Conservation (phyloP, 441 rosid genomes). For the Viola pubescens region DNA sequence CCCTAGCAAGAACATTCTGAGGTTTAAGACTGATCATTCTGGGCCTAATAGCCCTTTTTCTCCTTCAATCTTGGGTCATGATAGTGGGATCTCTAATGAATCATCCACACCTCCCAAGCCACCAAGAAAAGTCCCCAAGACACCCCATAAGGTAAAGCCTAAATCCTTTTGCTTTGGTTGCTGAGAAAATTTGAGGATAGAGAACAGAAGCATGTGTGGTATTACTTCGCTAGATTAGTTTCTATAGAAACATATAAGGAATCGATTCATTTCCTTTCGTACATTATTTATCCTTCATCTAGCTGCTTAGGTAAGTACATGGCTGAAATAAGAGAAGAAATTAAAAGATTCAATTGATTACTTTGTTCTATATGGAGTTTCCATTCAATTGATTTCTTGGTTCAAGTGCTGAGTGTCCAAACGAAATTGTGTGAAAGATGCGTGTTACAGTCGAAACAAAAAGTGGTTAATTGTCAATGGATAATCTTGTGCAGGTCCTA, state of each 20-base stretch:
- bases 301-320: too few relatives aligned
- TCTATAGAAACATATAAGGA: neutral
- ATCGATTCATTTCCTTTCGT: too few relatives aligned
- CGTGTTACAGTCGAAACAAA: neutral
- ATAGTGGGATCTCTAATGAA: conserved; percentile 52
- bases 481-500: conserved; percentile 49
- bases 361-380: too few relatives aligned
- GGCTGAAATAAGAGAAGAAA: too few relatives aligned
- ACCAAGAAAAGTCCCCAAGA: conserved; percentile 87
- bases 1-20: conserved; percentile 73
- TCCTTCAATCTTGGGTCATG: conserved; percentile 66
- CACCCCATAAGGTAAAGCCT: conserved; percentile 74
- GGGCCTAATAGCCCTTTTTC: conserved; percentile 78
- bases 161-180: neutral
- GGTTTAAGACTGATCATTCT: conserved; percentile 77
- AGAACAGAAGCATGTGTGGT: neutral
- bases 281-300: too few relatives aligned
- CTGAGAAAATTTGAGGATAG: neutral
- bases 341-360: too few relatives aligned
- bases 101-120: conserved; percentile 79
- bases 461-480: neutral
- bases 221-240: neutral
- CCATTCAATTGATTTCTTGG: too few relatives aligned
- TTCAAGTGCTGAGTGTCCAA: too few relatives aligned
- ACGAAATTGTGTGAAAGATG: too few relatives aligned